Base-by-base conservation (phyloP, 352 stramenopile species). In the Aphanomyces invadans region DNA sequence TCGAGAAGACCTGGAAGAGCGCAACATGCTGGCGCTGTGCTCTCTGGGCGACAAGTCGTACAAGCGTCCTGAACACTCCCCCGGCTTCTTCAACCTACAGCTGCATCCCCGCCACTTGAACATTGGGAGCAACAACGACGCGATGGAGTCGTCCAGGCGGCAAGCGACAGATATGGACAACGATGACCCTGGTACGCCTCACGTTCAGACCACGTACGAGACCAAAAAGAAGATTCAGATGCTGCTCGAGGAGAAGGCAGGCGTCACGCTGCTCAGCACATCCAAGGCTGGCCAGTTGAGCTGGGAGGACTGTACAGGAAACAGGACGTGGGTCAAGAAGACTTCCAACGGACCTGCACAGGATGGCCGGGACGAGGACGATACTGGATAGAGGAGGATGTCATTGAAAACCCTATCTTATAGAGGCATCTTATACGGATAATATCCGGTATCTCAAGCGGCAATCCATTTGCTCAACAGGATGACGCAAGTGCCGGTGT, bases 191-290 rank as follows among this genome's bases (percentile, higher is more conserved):
- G 49, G 29, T 38, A 9, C 21, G 10, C 17, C 19, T 10, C 46
- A 28, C 15, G 0, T 33, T 5, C 49, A 57, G 25, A 57, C 49
- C 12, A 33, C 49, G 15, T 65, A 65, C 32, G 59, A 65, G 29
- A 38, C 29, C 15, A 65, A 65, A 32, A 65, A 65, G 59, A 65
- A 65, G 59, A 23, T 65, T 1, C 59, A 65, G 19, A 65, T 65
- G 36, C 59, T 49, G 11, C 42, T 44, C 29, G 15, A 52, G 10
- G 59, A 65, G 29, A 54, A 65, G 28, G 21, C 19, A 12, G 36
- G 59, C 46, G 59, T 65, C 12, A 26, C 26, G 15, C 21, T 57
- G 2, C 46, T 65, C 3, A 65, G 59, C 29, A 56, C 59, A 17
- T 65, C 59, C 0, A 65, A 65, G 26, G 59, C 31, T 3, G 59